phyloP scores from a whole-genome alignment of 164 flowering plant species.

The Magnolia officinalis region DNA sequence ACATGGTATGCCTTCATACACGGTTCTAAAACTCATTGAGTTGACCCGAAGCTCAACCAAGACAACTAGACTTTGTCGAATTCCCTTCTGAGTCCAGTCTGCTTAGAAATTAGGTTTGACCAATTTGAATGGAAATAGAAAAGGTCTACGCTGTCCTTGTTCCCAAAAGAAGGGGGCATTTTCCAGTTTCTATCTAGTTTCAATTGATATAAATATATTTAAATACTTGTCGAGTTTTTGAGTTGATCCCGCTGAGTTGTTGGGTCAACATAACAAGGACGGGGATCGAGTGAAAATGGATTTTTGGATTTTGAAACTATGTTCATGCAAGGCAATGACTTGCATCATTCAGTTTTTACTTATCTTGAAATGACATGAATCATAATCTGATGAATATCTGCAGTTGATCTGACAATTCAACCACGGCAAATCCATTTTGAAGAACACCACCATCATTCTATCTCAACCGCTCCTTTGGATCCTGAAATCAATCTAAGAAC shows the following conservation, averaged over 20 bases:
- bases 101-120: not conserved
- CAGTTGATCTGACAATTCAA: slow-evolving; percentile 46
- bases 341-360: not conserved
- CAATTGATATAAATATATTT: too few relatives aligned
- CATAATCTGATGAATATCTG: slow-evolving; percentile 12
- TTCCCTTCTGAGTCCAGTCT: not conserved
- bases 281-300: too few relatives aligned
- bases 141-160: too few relatives aligned
- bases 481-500: slow-evolving; percentile 21
- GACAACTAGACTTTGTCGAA: not conserved
- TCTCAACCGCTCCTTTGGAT: slow-evolving; percentile 13
- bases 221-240: too few relatives aligned
- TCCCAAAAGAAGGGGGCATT: too few relatives aligned
- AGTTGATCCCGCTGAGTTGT: too few relatives aligned
- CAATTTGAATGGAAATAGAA: not conserved
- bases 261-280: too few relatives aligned
- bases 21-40: not conserved
- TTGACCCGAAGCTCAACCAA: not conserved
- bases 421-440: slow-evolving; percentile 64
- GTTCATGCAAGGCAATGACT: too few relatives aligned
- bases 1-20: slow-evolving; percentile 42
- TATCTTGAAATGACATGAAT: not conserved
- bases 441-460: slow-evolving; percentile 31
- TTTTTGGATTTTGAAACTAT: too few relatives aligned
- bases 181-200: too few relatives aligned